These are phyloP conservation scores for Globisporangium irregulare DNA, from an alignment of 352 stramenopile genomes.

Conservation along the genomic window DNA sequence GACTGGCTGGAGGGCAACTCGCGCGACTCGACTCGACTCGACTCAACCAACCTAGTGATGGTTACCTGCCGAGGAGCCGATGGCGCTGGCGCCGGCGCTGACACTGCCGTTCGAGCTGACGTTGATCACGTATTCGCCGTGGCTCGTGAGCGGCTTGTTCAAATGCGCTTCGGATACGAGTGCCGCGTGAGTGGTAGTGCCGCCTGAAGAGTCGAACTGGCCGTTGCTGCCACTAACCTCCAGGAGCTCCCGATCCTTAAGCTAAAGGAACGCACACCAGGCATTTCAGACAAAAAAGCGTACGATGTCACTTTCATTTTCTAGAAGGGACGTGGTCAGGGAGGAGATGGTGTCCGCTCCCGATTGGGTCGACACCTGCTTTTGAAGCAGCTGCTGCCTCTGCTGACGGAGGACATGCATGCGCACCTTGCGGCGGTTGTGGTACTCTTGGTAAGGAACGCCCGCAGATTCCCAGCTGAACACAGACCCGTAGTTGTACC, in stretches of 20 bases:
- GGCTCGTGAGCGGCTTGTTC: slow-evolving; percentile 13
- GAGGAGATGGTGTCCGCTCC: slow-evolving; percentile 13
- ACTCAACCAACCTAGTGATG: background rate
- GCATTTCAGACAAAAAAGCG: slow-evolving; percentile 23
- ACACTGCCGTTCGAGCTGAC: slow-evolving; percentile 19
- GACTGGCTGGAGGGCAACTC: background rate
- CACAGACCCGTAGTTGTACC: slow-evolving; percentile 68
- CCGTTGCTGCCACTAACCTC: slow-evolving; percentile 16
- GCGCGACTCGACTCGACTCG: background rate
- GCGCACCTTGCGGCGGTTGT: slow-evolving; percentile 28
- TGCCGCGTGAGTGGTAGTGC: background rate
- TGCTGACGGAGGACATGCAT: slow-evolving; percentile 22
- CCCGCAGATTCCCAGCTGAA: slow-evolving; percentile 39
- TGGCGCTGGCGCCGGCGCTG: slow-evolving; percentile 11
- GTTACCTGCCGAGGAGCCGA: slow-evolving; percentile 2
- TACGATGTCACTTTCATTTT: slow-evolving; percentile 21
- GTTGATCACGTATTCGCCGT: slow-evolving; percentile 26
- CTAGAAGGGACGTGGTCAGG: slow-evolving; percentile 17
- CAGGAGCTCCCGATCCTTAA: slow-evolving; percentile 23
- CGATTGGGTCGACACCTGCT: slow-evolving; percentile 17
- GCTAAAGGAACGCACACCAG: slow-evolving; percentile 14
- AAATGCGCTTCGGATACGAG: slow-evolving; percentile 12
- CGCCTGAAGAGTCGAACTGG: background rate
- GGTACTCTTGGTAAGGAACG: slow-evolving; percentile 28
- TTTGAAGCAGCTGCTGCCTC: slow-evolving; percentile 16